phyloP scores from a whole-genome alignment of 257 asterid species.

The Solanum corneliomulleri region DNA sequence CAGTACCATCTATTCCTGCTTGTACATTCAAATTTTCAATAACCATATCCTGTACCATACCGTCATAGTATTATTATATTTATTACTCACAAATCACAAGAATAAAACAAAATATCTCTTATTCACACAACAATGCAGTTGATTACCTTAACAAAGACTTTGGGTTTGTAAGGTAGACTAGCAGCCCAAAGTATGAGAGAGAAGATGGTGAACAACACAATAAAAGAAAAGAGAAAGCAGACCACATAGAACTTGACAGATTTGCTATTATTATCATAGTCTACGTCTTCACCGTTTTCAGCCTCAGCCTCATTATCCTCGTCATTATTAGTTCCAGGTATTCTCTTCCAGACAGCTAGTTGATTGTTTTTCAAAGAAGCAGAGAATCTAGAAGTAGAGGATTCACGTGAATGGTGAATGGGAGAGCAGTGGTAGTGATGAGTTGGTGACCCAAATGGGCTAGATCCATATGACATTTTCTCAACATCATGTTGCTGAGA shows the following conservation, averaged over 20 bases:
- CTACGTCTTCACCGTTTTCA: constrained; percentile 24
- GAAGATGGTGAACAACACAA: constrained; percentile 42
- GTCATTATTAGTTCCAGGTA: constrained; percentile 17
- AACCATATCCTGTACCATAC: constrained; percentile 36
- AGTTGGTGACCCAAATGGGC: constrained; percentile 78
- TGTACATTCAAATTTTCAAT: constrained; percentile 69
- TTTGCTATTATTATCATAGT: constrained; percentile 14
- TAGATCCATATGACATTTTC: constrained; percentile 75
- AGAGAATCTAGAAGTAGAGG: constrained; percentile 75
- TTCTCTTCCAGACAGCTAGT: constrained; percentile 42
- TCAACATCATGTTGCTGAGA: constrained; percentile 56
- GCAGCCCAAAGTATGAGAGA: constrained; percentile 80
- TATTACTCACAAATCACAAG: no score
- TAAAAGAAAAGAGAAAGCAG: constrained; percentile 55
- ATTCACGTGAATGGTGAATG: constrained; percentile 87
- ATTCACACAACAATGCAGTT: not conserved
- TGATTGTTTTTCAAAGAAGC: constrained; percentile 45
- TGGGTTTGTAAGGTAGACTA: constrained; percentile 49
- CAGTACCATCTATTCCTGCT: constrained; percentile 81
- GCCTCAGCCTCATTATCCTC: constrained; percentile 14
- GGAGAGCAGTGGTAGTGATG: constrained; percentile 78
- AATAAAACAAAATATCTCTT: not conserved
- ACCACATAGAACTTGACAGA: constrained; percentile 33
- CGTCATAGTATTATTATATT: no score
- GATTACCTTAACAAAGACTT: constrained; percentile 55